phyloP scores from a whole-genome alignment of 2,329 filamentous ascomycete species.

The Albophoma yamanashiensis region DNA sequence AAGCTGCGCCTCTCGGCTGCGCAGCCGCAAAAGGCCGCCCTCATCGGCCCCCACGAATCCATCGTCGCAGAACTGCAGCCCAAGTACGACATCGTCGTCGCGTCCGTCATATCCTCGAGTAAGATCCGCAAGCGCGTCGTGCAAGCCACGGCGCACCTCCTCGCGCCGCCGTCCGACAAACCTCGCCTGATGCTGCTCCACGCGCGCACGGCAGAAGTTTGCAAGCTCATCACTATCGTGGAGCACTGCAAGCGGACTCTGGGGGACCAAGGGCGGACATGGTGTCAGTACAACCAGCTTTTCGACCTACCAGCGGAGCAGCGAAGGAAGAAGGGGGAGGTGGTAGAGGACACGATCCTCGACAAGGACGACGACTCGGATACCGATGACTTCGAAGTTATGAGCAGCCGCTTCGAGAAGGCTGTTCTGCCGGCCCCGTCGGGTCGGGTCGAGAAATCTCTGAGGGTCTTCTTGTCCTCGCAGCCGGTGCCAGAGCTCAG shows the following conservation, averaged over 20 bases:
- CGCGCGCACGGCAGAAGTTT: constrained; percentile 38
- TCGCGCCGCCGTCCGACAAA: constrained; percentile 6
- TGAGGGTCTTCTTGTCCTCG: constrained; percentile 51
- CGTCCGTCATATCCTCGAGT: constrained; percentile 49
- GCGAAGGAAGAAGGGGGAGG: constrained; percentile 14
- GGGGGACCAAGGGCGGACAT: constrained; percentile 30
- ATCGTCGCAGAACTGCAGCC: constrained; percentile 31
- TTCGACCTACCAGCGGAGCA: constrained; percentile 31
- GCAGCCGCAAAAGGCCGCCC: constrained; percentile 7
- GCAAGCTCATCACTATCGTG: constrained; percentile 57
- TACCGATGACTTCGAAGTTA: constrained; percentile 43
- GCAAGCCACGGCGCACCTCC: constrained; percentile 33
- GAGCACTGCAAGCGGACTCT: constrained; percentile 55
- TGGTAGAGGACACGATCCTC: constrained; percentile 34
- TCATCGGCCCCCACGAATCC: constrained; percentile 27
- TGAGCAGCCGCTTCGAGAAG: constrained; percentile 45
- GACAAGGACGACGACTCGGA: constrained; percentile 15
- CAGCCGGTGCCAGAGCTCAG: constrained; percentile 44
- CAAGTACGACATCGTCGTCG: constrained; percentile 38
- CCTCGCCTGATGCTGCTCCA: constrained; percentile 35
- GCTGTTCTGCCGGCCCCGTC: constrained; percentile 36
- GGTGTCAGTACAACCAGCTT: constrained; percentile 48
- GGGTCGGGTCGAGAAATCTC: constrained; percentile 35
- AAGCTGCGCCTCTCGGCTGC: constrained; percentile 3
- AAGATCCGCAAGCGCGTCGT: constrained; percentile 45